Evolutionary conservation across 768 basidiomycete genomes (phyloP).

Genomic region (Plicaturopsis crispa): DNA sequence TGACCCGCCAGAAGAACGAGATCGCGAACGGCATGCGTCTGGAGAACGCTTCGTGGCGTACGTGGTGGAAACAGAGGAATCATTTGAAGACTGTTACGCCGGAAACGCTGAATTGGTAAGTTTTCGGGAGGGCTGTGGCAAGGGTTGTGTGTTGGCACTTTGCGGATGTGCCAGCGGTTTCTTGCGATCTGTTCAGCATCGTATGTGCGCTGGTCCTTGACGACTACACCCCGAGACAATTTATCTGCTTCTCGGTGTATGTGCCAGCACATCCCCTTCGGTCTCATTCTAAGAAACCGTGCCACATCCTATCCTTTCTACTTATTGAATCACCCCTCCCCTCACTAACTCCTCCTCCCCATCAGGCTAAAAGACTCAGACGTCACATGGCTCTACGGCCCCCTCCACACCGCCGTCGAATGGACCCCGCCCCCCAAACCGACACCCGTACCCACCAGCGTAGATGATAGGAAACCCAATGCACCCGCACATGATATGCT

Average conservation of each 20-base stretch:
- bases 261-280: too few species aligned
- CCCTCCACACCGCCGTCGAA: conserved; percentile 89
- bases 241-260: too few species aligned
- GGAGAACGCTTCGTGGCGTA: conserved; percentile 98
- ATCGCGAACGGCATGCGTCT: conserved; percentile 91
- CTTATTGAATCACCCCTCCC: too few species aligned
- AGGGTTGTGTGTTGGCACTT: too few species aligned
- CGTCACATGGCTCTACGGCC: conserved; percentile 98
- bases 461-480: conserved; percentile 28
- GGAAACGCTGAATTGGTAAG: conserved; percentile 97
- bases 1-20: conserved; percentile 98
- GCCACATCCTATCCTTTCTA: too few species aligned
- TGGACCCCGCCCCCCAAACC: conserved; percentile 65
- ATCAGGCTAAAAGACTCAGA: conserved; percentile 97
- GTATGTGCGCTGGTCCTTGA: too few species aligned
- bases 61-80: conserved; percentile 99
- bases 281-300: too few species aligned
- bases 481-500: conserved; percentile 41
- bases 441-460: conserved; percentile 26
- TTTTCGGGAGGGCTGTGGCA: too few species aligned
- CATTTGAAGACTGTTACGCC: conserved; percentile 92
- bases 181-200: too few species aligned
- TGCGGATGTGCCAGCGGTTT: too few species aligned
- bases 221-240: too few species aligned
- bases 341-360: too few species aligned